Base-by-base conservation (phyloP, 495 filamentous ascomycete genomes). In the Xylaria longipes region DNA sequence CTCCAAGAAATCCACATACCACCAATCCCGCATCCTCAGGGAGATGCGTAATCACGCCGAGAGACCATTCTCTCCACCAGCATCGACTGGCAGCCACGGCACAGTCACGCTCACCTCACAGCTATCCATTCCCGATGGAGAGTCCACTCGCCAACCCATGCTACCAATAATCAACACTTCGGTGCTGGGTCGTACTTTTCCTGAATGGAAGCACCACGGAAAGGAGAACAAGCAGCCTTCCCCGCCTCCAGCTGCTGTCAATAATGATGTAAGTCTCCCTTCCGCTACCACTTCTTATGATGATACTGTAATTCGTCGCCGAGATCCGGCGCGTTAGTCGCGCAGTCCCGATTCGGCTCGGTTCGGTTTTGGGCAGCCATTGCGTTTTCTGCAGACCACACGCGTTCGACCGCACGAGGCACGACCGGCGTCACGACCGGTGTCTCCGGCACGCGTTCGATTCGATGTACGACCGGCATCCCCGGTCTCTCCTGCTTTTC, bases 161-260 rank as follows among this genome's bases (percentile, higher is more conserved):
- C 52, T 71, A 20, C 71, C 74, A 25, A 62, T 71, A 41, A 84
- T 91, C 74, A 88, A 91, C 80, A 91, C 89, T 8, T 91, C 89
- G 11, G 89, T 85, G 45, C 82, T 91, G 56, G 87, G 87, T 29
- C 87, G 85, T 73, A 84, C 86, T 64, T 91, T 91, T 78, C 90
- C 90, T 29, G 86, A 91, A 73, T 91, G 83, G 83, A 75, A 73
- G 61, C 7, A 22, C 33, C 54, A 31, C 31, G 58, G 35, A 31
- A 70, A 70, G 46, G 68, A 70, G 33, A 70, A 70, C 33, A 37
- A 57, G 35, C 35, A 39, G 20, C 57, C 57, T n/a, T 60, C 57
- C 11, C 57, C 54, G 1, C 12, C 54, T 15, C 52, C 31, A 29
- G 27, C 52, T 31, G 52, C 27, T 0, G 57, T 60, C 31, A 50